Conservation (phyloP, 2,329 filamentous ascomycete species). For the Fusarium marasasianum region DNA sequence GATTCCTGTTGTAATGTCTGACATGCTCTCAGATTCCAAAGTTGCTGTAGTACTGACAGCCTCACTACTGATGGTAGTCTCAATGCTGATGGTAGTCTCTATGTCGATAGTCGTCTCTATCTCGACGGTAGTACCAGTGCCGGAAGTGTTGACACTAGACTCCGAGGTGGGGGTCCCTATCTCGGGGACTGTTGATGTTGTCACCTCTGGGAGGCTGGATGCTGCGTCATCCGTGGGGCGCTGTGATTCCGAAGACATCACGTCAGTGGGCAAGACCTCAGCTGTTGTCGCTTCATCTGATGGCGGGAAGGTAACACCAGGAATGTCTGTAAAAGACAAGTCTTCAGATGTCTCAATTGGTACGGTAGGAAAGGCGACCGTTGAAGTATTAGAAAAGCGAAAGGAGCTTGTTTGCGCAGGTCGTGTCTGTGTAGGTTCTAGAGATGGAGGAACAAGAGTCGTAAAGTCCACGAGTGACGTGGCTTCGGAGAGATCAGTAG, state of each 20-base stretch:
- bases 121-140: accelerated
- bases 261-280: background rate
- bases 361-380: background rate
- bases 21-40: background rate
- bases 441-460: background rate
- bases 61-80: background rate
- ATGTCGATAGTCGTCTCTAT: background rate
- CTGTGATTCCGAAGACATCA: accelerated
- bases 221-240: background rate
- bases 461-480: background rate
- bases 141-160: accelerated
- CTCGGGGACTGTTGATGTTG: accelerated
- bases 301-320: background rate
- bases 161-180: background rate
- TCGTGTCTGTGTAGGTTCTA: background rate
- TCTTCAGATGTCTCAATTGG: background rate
- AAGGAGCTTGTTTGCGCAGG: background rate
- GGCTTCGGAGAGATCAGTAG: accelerated
- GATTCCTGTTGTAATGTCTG: background rate
- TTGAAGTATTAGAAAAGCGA: background rate
- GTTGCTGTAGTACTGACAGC: background rate
- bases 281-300: background rate
- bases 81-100: background rate
- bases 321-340: background rate
- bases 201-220: accelerated